Evolutionary conservation across 345 rosid species (phyloP), one percentile per base, ranked within the genome.

Genomic region (Ceriops zippeliana): DNA sequence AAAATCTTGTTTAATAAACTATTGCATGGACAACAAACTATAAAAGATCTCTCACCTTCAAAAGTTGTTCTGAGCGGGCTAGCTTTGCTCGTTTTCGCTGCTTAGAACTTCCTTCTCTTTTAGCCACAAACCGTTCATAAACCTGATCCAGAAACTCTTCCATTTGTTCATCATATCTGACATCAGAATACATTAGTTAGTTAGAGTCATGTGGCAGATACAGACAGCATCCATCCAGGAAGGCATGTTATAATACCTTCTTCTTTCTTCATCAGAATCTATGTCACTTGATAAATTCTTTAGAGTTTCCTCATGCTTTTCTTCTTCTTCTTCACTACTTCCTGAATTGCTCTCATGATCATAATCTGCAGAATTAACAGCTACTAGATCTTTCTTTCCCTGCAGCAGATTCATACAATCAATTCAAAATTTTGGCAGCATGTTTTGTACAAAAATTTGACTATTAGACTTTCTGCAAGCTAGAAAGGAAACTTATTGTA

Each of bases 331-430:
- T 57, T 90, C 93, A 76, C 83, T 85, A 59, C 78, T 87, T 35
- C 60, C 59, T 16, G 68, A 46, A 17, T 77, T 77, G 65, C 17
- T 70, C 51, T 79, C 84, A 63, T 75, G 86, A 66, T 80, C 89
- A 73, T 72, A 75, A 75, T 86, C 90, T 42, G 70, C 80, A 62
- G 90, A 70, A 82, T 86, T 87, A 70, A 92, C 89, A 62, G 92
- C 97, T 67, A 73, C 85, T 52, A 88, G 84, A 80, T 87, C 97
- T 73, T 89, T 90, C 76, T 90, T 92, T 21, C 96, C 99, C 98
- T 91, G 76, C 64, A 75, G 60, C 62, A 54, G 65, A 52, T 49
- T 38, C 24, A 27, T 24, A 26, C 62, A 31, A 68, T 5, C 30
- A 38, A 66, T 34, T 53, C 4, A 10, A 32, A 22, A 53, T 11